A percentile compares a stretch with the other conserved stretches of the same genome.
Conservation (phyloP, 495 filamentous ascomycete species). For the Cercophora samala region DNA sequence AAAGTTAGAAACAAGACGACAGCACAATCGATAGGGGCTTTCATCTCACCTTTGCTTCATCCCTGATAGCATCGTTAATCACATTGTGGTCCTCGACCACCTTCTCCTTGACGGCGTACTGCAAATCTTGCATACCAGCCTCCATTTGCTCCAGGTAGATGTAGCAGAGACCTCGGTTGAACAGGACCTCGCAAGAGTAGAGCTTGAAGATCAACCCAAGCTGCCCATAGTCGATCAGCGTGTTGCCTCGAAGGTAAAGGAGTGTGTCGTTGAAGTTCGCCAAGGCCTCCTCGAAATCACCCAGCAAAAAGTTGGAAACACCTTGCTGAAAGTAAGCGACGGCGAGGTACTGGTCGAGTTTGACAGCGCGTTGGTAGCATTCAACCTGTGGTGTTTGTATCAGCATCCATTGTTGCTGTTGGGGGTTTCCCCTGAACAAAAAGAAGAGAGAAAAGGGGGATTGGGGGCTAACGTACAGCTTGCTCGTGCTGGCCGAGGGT, state of each 20-base stretch:
- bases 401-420: background rate
- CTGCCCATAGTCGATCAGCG: constrained; percentile 97
- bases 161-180: constrained; percentile 97
- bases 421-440: background rate
- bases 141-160: constrained; percentile 93
- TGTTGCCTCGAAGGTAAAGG: constrained; percentile 91
- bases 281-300: constrained; percentile 95
- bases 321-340: constrained; percentile 99
- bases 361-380: constrained; percentile 87
- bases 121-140: constrained; percentile 84
- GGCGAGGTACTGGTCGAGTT: constrained; percentile 89
- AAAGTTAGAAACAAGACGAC: constrained; percentile 28
- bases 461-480: constrained; percentile 65
- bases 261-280: constrained; percentile 99
- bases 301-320: constrained; percentile 95
- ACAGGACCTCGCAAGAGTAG: constrained; percentile 95
- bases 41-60: constrained; percentile 77
- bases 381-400: constrained; percentile 61
- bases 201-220: constrained; percentile 93
- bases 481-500: constrained; percentile 94
- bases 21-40: background rate
- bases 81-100: constrained; percentile 92
- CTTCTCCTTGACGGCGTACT: constrained; percentile 93
- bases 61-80: constrained; percentile 92
- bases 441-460: background rate